phyloP scores from a whole-genome alignment of 2,329 filamentous ascomycete genomes.

The Exophiala mesophila region DNA sequence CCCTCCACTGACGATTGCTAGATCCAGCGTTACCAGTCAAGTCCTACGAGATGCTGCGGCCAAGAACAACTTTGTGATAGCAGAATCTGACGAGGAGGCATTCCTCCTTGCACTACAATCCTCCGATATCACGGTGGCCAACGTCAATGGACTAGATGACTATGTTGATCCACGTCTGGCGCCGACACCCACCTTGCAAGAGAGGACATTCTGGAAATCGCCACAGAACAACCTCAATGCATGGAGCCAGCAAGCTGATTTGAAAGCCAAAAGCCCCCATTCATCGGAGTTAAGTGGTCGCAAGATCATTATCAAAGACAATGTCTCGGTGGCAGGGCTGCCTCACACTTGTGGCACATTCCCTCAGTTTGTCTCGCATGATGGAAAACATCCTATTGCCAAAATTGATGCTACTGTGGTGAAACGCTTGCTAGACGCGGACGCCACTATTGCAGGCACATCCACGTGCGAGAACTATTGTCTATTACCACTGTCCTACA shows the following conservation, averaged over 20 bases:
- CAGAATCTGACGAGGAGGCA: conserved; percentile 21
- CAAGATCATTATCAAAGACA: conserved; percentile 36
- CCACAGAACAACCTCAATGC: conserved; percentile 40
- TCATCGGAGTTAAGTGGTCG: conserved; percentile 28
- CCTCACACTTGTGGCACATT: conserved; percentile 35
- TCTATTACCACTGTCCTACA: conserved; percentile 35
- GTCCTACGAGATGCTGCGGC: conserved; percentile 24
- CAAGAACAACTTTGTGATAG: conserved; percentile 20
- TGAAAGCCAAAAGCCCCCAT: conserved; percentile 28
- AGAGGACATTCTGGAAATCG: conserved; percentile 24
- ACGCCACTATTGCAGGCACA: conserved; percentile 33
- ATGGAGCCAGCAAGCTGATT: conserved; percentile 37
- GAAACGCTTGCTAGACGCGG: conserved; percentile 32
- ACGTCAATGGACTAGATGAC: conserved; percentile 33
- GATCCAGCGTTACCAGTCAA: conserved; percentile 22
- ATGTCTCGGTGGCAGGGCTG: conserved; percentile 33
- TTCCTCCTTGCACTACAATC: conserved; percentile 30
- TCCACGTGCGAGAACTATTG: conserved; percentile 39
- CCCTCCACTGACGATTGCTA: too few species aligned
- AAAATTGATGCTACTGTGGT: conserved; percentile 35
- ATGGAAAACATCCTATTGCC: conserved; percentile 30
- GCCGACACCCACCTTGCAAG: conserved; percentile 26
- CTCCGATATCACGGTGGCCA: conserved; percentile 25
- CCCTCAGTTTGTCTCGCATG: conserved; percentile 29
- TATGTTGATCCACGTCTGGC: conserved; percentile 34